phyloP scores from a whole-genome alignment of 768 basidiomycete genomes.

The Guyanaporus albipodus region DNA sequence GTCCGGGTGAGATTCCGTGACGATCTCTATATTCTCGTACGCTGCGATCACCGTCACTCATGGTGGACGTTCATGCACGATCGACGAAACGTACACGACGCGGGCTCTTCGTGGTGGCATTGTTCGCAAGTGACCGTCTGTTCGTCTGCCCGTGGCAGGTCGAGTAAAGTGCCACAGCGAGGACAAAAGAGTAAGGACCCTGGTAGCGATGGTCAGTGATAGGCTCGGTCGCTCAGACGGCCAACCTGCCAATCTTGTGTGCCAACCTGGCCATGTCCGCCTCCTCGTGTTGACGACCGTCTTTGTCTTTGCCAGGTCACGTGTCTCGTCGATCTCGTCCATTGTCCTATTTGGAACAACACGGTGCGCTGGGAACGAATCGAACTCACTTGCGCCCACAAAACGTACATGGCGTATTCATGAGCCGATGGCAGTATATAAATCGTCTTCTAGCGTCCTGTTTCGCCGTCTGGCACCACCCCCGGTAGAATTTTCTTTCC shows the following conservation, averaged over 20 bases:
- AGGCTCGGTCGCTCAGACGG: not conserved
- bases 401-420: slow-evolving; percentile 7
- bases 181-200: slow-evolving; percentile 96
- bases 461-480: slow-evolving; percentile 15
- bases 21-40: slow-evolving; percentile 87
- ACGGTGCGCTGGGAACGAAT: too few species aligned
- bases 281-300: slow-evolving; percentile 6
- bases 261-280: slow-evolving; percentile 30
- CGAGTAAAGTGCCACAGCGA: slow-evolving; percentile 84
- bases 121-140: slow-evolving; percentile 80
- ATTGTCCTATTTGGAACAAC: slow-evolving; percentile 22
- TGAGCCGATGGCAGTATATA: slow-evolving; percentile 16
- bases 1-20: slow-evolving; percentile 87
- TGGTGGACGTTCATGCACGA: not conserved
- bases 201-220: slow-evolving; percentile 24
- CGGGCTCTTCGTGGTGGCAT: slow-evolving; percentile 83
- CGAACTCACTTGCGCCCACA: slow-evolving; percentile 4
- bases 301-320: slow-evolving; percentile 16
- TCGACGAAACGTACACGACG: slow-evolving; percentile 65
- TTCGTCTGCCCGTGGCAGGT: slow-evolving; percentile 73
- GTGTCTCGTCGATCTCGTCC: slow-evolving; percentile 19
- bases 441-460: not conserved
- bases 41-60: slow-evolving; percentile 42
- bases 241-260: slow-evolving; percentile 45
- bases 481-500: not conserved